Evolutionary conservation across 2,329 filamentous ascomycete species (phyloP), one percentile per base, ranked within the genome.

Genomic region (Neofusicoccum sp.): DNA sequence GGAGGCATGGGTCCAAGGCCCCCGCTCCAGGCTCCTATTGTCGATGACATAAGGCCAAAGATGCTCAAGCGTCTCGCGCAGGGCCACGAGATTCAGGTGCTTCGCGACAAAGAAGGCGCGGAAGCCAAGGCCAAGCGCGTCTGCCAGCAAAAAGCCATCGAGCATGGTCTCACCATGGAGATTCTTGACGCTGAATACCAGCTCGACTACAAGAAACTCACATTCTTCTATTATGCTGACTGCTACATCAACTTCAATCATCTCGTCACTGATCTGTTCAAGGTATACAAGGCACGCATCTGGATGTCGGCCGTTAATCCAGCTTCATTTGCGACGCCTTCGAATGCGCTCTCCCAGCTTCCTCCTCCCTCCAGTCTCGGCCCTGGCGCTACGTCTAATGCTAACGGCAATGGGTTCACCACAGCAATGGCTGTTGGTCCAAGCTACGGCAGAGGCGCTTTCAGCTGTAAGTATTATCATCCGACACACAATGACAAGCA

Each of bases 281-380:
- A 98, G 78, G 93, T 98, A 64, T 99, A 98, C 83, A 99, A 99
- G 80, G 96, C 93, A 24, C 87, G 96, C 68, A 99, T 99, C 69
- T 99, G 95, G 95, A 96, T 99, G 91, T 98, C 93, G 4, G 95
- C 95, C 3, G 96, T 99, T 75, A 99, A 99, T 73, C 95, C 95
- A 6, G 95, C 93, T 4, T 97, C 93, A 0, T 97, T 98, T 74
- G 69, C 74, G 3, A 57, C 61, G 8, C 61, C 60, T 6, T 62
- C 59, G 5, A 57, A 47, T 3, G 71, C 71, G n/a, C 48, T 67
- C 24, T 67, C 67, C 41, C 69, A 72, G 26, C 66, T 75, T 6
- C 69, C 68, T 16, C 73, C 73, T 12, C 73, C 73, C 1, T 73
- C 73, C 26, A 73, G 71, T 6, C 72, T 75, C 31, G 73, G 73